A percentile compares a stretch with the other conserved stretches of the same genome.
Evolutionary conservation across 495 filamentous ascomycete genomes (phyloP).

Genomic region (Collariella sp.): DNA sequence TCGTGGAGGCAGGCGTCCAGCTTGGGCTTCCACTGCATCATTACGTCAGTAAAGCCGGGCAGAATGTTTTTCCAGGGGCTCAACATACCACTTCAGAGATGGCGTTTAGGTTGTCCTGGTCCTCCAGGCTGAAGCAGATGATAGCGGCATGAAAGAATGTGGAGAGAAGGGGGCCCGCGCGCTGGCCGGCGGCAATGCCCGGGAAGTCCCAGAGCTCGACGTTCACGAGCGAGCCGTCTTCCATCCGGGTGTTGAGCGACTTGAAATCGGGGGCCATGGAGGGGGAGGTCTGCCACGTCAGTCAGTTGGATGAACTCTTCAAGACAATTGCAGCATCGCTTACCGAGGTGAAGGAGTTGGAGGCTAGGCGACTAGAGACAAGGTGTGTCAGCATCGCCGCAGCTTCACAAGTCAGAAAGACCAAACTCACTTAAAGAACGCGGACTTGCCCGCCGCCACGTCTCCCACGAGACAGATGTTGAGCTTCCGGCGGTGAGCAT

Average conservation of each 20-base stretch:
- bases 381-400: neutral
- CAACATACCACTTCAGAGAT: constrained; percentile 11
- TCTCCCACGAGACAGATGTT: constrained; percentile 22
- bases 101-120: constrained; percentile 8
- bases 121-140: constrained; percentile 24
- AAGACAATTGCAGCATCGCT: neutral
- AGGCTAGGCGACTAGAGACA: constrained; percentile 3
- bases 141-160: constrained; percentile 26
- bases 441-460: constrained; percentile 19
- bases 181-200: constrained; percentile 4
- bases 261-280: constrained; percentile 11
- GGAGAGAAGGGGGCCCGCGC: neutral
- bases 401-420: neutral
- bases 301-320: neutral
- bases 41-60: neutral
- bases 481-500: constrained; percentile 4
- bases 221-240: constrained; percentile 3
- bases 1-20: constrained; percentile 19
- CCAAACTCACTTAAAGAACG: constrained; percentile 13
- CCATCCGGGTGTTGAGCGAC: constrained; percentile 4
- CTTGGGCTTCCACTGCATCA: constrained; percentile 22
- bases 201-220: constrained; percentile 30
- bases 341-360: neutral
- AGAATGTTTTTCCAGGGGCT: too few species aligned
- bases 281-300: constrained; percentile 5